Base-by-base conservation (phyloP, 1,139 yeast species). In the Saccharomyces pastorianus region DNA sequence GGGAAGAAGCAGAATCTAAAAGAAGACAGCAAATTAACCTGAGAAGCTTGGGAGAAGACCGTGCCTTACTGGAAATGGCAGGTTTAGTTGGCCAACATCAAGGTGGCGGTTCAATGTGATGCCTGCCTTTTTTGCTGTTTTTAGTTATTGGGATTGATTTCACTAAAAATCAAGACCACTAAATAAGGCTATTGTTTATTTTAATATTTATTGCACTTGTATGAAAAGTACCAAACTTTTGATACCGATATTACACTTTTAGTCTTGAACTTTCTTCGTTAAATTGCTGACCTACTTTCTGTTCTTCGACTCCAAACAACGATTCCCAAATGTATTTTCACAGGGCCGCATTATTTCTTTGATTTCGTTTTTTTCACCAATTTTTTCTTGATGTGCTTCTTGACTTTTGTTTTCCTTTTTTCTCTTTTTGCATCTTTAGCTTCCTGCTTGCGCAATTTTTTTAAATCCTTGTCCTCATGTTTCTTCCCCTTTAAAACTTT, bases 1-100 rank as follows among this genome's bases (percentile, higher is more conserved):
- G 96, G 96, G 97, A 91, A 66, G 86, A 86, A 64, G 77, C 82
- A 51, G 96, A 88, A 66, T 96, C 96, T 0, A 80, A 82, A 61
- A 84, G 89, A 34, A 75, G 97, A 54, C 88, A 84, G 63, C 76
- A 80, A 38, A 80, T 90, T 3, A 88, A 89, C 63, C 57, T 84
- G 46, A 77, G 79, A 54, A 80, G 77, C 55, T 66, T 87, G 63
- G 88, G 85, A 1, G 97, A 90, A 62, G 96, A 90, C 54, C 72
- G 91, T 51, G 96, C 96, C 1, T 74, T 91, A 52, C 72, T 91
- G 61, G 97, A 90, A 61, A 80, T 91, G 91, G 98, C 89, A 0
- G 98, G 98, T 0, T 67, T 91, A 9, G 83, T 89, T 6, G 96
- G 96, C 0, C 82, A 83, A 54, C 78, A 79, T 56, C 76, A 78